These are phyloP conservation scores for Aspergillus fumigatiaffinis DNA, from an alignment of 2,329 filamentous ascomycete genomes.

Conservation along the genomic window DNA sequence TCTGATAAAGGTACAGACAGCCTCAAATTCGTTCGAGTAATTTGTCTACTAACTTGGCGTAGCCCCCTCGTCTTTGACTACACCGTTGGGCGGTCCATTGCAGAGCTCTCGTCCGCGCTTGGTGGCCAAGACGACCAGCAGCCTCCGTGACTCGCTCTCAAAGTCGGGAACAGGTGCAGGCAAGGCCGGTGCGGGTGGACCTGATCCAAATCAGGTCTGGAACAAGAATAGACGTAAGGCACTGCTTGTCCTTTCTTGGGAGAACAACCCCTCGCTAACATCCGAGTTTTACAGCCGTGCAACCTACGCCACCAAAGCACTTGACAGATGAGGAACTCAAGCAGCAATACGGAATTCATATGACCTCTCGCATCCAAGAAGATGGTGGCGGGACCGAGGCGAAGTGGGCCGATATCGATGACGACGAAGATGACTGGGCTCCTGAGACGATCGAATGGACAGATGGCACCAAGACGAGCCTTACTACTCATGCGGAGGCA, in stretches of 20 bases:
- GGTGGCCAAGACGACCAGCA: conserved; percentile 59
- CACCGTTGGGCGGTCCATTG: conserved; percentile 36
- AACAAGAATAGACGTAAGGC: conserved; percentile 62
- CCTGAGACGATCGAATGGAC: conserved; percentile 67
- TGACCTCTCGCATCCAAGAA: conserved; percentile 61
- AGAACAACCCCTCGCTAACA: conserved; percentile 16
- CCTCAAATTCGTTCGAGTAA: neutral
- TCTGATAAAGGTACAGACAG: conserved; percentile 52
- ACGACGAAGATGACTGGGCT: conserved; percentile 66
- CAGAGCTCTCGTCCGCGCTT: conserved; percentile 55
- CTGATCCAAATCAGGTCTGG: conserved; percentile 66
- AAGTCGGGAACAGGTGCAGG: conserved; percentile 45
- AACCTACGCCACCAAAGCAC: conserved; percentile 57
- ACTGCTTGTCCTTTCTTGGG: neutral
- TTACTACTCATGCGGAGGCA: conserved; percentile 47
- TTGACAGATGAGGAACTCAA: conserved; percentile 66
- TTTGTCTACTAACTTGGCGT: neutral
- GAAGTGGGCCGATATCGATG: conserved; percentile 68
- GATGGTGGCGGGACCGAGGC: conserved; percentile 60
- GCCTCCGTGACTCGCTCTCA: conserved; percentile 48
- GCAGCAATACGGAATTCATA: conserved; percentile 65
- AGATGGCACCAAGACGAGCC: conserved; percentile 63
- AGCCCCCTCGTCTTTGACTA: conserved; percentile 22
- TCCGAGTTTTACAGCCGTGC: conserved; percentile 39
- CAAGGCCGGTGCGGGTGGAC: conserved; percentile 48